A percentile compares a stretch with the other conserved stretches of the same genome.
These are phyloP conservation scores for Sarcocystis neurona DNA, from an alignment of 169 alveolate genomes.

Conservation along the genomic window DNA sequence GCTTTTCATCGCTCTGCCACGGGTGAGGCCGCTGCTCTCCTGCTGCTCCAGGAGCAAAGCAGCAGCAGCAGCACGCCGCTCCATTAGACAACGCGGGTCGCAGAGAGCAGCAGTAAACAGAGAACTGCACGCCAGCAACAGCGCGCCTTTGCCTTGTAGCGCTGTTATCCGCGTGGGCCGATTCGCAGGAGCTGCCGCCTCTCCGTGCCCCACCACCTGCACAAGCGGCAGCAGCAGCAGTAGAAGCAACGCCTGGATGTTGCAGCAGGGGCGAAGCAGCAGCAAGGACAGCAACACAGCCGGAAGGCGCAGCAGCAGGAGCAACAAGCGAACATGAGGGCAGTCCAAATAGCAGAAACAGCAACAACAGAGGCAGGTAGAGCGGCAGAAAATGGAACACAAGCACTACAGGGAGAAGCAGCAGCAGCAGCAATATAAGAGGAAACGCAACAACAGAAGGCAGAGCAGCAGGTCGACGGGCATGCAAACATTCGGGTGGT, in stretches of 20 bases:
- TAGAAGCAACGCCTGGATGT: neutral
- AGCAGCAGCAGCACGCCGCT: neutral
- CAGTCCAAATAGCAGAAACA: neutral
- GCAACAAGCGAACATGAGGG: neutral
- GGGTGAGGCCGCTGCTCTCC: neutral
- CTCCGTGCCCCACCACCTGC: neutral
- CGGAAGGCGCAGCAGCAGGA: neutral
- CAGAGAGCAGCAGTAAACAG: neutral
- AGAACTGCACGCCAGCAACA: neutral
- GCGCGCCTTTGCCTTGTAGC: neutral
- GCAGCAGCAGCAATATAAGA: neutral
- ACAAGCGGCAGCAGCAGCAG: neutral
- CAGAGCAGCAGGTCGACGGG: neutral
- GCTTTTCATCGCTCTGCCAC: neutral
- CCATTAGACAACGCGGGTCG: neutral
- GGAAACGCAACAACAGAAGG: neutral
- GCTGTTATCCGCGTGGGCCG: neutral
- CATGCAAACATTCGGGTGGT: neutral
- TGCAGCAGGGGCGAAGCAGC: neutral
- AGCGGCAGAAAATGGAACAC: neutral
- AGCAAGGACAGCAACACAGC: neutral
- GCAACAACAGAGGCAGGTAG: neutral
- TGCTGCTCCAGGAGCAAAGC: conserved; percentile 9
- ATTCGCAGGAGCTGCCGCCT: neutral
- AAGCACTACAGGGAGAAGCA: conserved; percentile 16